Conservation (phyloP, 805 yeast genomes). For the Saturnispora besseyi region DNA sequence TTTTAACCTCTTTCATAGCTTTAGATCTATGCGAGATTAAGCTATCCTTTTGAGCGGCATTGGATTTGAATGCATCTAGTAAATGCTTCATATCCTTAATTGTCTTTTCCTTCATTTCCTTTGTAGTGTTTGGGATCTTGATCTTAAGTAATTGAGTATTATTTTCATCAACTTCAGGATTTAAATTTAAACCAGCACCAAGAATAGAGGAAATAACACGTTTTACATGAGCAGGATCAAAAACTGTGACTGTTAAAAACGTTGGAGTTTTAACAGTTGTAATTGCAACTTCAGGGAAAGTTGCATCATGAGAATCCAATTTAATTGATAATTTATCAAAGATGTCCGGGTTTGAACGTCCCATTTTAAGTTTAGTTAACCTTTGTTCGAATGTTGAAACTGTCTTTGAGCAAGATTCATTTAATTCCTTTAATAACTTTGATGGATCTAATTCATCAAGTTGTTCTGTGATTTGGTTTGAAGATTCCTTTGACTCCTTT, state of each 20-base stretch:
- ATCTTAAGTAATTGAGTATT: constrained; percentile 68
- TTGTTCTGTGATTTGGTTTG: constrained; percentile 12
- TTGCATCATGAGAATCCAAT: constrained; percentile 35
- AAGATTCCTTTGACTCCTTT: constrained; percentile 3
- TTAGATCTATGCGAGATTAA: constrained; percentile 50
- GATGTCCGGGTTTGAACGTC: constrained; percentile 56
- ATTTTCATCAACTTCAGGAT: constrained; percentile 67
- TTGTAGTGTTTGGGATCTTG: constrained; percentile 65
- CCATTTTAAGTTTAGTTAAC: constrained; percentile 57
- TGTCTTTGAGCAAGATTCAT: constrained; percentile 36
- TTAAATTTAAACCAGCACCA: constrained; percentile 61
- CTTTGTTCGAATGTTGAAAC: constrained; percentile 45
- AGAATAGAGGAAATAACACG: constrained; percentile 62
- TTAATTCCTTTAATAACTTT: constrained; percentile 31
- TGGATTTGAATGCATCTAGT: constrained; percentile 53
- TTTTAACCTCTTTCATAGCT: constrained; percentile 46
- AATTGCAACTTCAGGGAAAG: constrained; percentile 58
- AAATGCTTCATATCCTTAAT: constrained; percentile 56
- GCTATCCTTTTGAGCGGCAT: constrained; percentile 36
- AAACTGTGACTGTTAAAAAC: constrained; percentile 68
- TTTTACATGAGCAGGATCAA: constrained; percentile 70
- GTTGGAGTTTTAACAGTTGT: constrained; percentile 58
- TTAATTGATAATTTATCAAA: constrained; percentile 53
- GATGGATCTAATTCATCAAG: constrained; percentile 25
- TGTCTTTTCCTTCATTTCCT: constrained; percentile 49